Base-by-base conservation (phyloP, 306 rosid genomes). In the Corylus americana region DNA sequence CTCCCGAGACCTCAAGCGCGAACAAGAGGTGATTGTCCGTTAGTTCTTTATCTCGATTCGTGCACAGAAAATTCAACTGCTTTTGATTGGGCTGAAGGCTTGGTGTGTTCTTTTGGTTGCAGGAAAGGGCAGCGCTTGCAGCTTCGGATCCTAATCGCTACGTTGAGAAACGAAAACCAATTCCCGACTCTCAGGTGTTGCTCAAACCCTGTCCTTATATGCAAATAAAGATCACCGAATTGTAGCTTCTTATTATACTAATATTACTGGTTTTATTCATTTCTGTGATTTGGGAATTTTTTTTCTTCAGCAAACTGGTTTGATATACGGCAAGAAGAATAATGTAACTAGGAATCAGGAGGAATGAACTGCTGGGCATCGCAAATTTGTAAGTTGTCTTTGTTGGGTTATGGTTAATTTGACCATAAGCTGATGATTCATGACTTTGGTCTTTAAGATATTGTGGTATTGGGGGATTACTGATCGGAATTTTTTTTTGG, bases 141-240 rank as follows among this genome's bases (percentile, higher is more conserved):
- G 81, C 93, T 61, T 29, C 89, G 3, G 93, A 92, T 85, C 92
- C 90, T 13, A 50, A 85, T 88, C 89, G 89, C 11, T 88, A 94
- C 64, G 82, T 91, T 1, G 94, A 94, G 87, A 89, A 88, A 80
- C 90, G 94, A 11, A 94, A 86, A 85, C 98, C 98, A 11, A 55
- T 94, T 80, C 92, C 98, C 22, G 94, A 94, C 71, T 95, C 98
- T 55, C 98, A 94, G 88, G 96, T 91, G 45, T 17, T 69, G 29
- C 37, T 50, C 14, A 37, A 42, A 39, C 7, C 1, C 39, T 57
- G 2, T 57, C 13, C 7, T 63, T 70, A 59, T 44, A 13, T 48
- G 27, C 13, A 6, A 13, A 18, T 29, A 8, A 2, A 42, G 64
- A 11, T 25, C 6, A 61, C 72, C 20, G 59, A 16, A 5, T 18